Conservation (phyloP, 306 rosid genomes). For the Alnus rubra region DNA sequence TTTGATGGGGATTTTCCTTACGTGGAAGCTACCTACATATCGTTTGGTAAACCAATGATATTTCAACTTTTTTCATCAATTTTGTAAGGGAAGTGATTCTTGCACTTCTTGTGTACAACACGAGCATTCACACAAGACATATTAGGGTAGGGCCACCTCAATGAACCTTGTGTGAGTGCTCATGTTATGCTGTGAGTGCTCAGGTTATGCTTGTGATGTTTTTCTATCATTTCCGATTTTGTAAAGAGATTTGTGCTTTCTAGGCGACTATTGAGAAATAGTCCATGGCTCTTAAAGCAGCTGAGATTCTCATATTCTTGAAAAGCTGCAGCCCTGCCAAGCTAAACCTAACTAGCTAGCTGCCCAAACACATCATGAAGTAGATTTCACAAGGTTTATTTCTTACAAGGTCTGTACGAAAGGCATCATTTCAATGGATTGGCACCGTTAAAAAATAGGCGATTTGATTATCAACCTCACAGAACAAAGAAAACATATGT, state of each 20-base stretch:
- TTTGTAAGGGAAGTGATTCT: too few species aligned
- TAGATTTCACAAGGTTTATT: background rate
- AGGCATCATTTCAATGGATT: background rate
- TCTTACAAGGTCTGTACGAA: background rate
- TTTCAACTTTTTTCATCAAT: too few species aligned
- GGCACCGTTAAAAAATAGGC: too few species aligned
- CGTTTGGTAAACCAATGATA: background rate
- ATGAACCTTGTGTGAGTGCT: too few species aligned
- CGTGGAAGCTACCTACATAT: background rate
- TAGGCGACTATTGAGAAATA: background rate
- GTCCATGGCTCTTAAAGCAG: background rate
- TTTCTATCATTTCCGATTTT: too few species aligned
- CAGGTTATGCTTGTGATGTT: too few species aligned
- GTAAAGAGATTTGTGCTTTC: background rate
- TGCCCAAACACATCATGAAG: background rate
- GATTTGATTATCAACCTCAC: too few species aligned
- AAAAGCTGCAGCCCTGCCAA: background rate
- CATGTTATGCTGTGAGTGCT: too few species aligned
- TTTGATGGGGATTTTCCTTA: background rate
- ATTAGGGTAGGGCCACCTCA: too few species aligned
- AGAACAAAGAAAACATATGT: too few species aligned
- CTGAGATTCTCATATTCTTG: background rate
- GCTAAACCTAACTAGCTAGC: background rate
- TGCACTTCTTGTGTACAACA: too few species aligned
- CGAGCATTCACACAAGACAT: too few species aligned